A percentile compares a stretch with the other conserved stretches of the same genome.
Conservation (phyloP, 306 rosid species). For the Medicago truncatula region DNA sequence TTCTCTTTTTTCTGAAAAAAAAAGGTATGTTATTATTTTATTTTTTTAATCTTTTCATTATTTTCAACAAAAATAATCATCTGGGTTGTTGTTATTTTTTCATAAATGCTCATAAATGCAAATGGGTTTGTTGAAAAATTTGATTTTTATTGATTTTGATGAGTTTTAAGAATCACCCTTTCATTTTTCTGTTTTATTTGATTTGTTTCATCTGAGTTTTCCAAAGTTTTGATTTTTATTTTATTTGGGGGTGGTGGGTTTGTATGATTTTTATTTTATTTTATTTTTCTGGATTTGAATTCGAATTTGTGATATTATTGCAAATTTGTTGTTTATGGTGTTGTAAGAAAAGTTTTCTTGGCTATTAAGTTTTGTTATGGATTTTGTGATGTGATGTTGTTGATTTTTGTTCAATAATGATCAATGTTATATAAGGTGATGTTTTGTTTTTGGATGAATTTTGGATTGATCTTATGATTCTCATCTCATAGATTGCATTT, state of each 20-base stretch:
- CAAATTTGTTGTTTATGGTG: constrained; percentile 20
- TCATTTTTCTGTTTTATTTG: constrained; percentile 40
- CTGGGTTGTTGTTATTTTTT: constrained; percentile 46
- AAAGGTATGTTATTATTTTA: constrained; percentile 40
- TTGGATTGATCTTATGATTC: constrained; percentile 17
- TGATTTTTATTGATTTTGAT: constrained; percentile 50
- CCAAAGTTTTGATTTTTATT: not conserved
- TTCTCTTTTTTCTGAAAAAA: constrained; percentile 36
- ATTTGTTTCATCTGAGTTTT: constrained; percentile 41
- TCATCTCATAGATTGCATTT: constrained; percentile 7
- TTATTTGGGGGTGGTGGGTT: not conserved
- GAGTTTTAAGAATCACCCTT: constrained; percentile 35
- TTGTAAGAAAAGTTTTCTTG: constrained; percentile 36
- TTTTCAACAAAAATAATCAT: not conserved
- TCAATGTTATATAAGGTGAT: constrained; percentile 12
- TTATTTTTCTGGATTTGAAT: constrained; percentile 20
- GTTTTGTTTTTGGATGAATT: constrained; percentile 36
- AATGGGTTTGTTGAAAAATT: constrained; percentile 47
- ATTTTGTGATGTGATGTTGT: constrained; percentile 33
- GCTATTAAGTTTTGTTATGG: constrained; percentile 34
- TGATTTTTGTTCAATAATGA: constrained; percentile 31
- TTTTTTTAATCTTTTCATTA: not conserved
- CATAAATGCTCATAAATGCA: constrained; percentile 24
- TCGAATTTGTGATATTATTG: constrained; percentile 28
- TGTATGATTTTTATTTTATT: constrained; percentile 1